Base-by-base conservation (phyloP, 2,329 filamentous ascomycete species). In the Ophiostoma pallidulum region DNA sequence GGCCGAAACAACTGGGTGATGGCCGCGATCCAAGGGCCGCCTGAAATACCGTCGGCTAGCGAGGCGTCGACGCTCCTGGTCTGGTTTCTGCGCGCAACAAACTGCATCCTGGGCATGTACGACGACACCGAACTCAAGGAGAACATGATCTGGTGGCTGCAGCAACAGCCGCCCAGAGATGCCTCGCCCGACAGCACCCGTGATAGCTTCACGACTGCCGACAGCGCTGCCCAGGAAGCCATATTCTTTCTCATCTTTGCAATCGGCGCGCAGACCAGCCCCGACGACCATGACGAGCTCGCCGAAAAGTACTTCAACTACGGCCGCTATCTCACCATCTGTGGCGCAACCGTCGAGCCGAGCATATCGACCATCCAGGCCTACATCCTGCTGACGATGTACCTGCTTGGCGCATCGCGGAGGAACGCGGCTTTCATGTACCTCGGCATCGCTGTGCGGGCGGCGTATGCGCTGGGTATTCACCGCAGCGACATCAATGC, bases 361-460 rank as follows among this genome's bases (percentile, higher is more conserved):
- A 76, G 71, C 32, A 60, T 77, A 10, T 66, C 74, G 41, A 64
- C 77, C 56, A 69, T 76, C 4, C 64, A 72, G 14, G 62, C 66
- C 0, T 80, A 77, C 51, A 58, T 77, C 0, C 62, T 79, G 14
- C 74, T 80, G 70, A 68, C 75, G 0, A 77, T 78, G 52, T 80
- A 77, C 53, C 74, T 78, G 69, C 66, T 78, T 3, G 75, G 73
- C 0, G 73, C 73, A 4, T 80, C 76, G 45, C 73, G 74, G 28
- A 66, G 76, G 8, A 80, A 80, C 48, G 68, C 77, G 0, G 77
- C 77, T 0, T 82, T 78, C 45, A 79, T 82, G 73, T 81, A 81
- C 47, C 59, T 82, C 3, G 77, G 77, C 0, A 71, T 81, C 8
- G 77, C 78, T 2, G 67, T 73, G 0, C 71, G 75, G 45, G 73